phyloP scores from a whole-genome alignment of 1,284 basidiomycete genomes.

The Boletus semigastroideus region DNA sequence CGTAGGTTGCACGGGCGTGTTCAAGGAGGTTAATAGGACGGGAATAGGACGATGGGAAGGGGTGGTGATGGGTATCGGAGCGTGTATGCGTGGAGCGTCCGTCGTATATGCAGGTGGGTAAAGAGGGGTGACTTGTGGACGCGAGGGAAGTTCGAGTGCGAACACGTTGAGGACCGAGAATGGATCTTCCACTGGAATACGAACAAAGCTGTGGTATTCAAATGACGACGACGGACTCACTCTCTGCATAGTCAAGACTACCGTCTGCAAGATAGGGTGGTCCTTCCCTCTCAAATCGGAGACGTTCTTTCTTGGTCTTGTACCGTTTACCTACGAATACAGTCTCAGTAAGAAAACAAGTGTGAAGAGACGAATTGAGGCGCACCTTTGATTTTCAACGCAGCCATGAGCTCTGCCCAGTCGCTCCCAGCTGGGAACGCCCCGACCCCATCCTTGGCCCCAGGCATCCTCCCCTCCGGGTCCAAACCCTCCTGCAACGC shows the following conservation, averaged over 20 bases:
- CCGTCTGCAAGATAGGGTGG: slow-evolving; percentile 66
- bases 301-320: slow-evolving; percentile 73
- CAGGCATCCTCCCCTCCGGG: slow-evolving; percentile 67
- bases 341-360: background rate
- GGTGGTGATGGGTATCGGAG: slow-evolving; percentile 13
- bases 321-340: slow-evolving; percentile 61
- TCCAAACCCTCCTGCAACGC: slow-evolving; percentile 58
- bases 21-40: slow-evolving; percentile 16
- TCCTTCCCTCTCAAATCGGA: slow-evolving; percentile 70
- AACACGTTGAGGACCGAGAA: slow-evolving; percentile 65
- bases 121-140: slow-evolving; percentile 57
- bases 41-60: slow-evolving; percentile 17
- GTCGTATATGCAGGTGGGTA: slow-evolving; percentile 42
- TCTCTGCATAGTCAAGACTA: slow-evolving; percentile 69
- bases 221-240: slow-evolving; percentile 36
- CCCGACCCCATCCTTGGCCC: slow-evolving; percentile 69
- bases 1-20: background rate
- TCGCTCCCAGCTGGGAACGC: slow-evolving; percentile 67
- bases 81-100: background rate
- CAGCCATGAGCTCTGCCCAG: slow-evolving; percentile 66
- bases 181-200: slow-evolving; percentile 69
- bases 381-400: slow-evolving; percentile 68
- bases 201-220: background rate
- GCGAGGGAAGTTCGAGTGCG: slow-evolving; percentile 53
- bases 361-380: background rate